Conservation (phyloP, 2,329 filamentous ascomycete genomes). For the Nakataea oryzae region DNA sequence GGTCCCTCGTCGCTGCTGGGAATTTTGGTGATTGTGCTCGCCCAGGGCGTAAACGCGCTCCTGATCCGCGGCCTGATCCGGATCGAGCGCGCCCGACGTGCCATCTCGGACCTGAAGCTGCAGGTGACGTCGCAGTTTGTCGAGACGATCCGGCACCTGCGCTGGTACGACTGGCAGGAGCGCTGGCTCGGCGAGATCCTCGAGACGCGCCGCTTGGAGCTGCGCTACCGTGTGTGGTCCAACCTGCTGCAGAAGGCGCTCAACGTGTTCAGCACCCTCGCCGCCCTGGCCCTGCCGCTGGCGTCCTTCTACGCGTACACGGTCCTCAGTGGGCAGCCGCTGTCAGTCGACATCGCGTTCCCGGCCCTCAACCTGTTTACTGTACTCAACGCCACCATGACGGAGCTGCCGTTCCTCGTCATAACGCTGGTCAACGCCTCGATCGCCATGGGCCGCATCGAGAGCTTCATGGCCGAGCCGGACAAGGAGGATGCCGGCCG, state of each 20-base stretch:
- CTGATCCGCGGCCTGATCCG: constrained; percentile 56
- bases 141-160: constrained; percentile 69
- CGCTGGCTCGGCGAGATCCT: constrained; percentile 64
- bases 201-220: constrained; percentile 55
- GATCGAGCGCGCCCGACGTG: constrained; percentile 61
- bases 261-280: constrained; percentile 57
- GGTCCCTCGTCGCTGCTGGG: constrained; percentile 72
- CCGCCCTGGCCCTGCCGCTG: constrained; percentile 67
- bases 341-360: constrained; percentile 77
- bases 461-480: constrained; percentile 78
- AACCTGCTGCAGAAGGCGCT: constrained; percentile 54
- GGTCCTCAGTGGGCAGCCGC: constrained; percentile 51
- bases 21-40: constrained; percentile 55
- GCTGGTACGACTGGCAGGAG: constrained; percentile 76
- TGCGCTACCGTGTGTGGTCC: constrained; percentile 53
- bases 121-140: constrained; percentile 80
- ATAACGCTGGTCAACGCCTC: constrained; percentile 70
- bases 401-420: constrained; percentile 65
- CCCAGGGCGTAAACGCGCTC: constrained; percentile 58
- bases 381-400: constrained; percentile 63
- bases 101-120: constrained; percentile 65
- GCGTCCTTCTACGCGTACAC: constrained; percentile 77
- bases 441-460: constrained; percentile 73
- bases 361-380: constrained; percentile 74
- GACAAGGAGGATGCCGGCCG: constrained; percentile 50